A percentile compares a stretch with the other conserved stretches of the same genome.
These are phyloP conservation scores for Lachnellula subtilissima DNA, from an alignment of 2,329 filamentous ascomycete species.

Conservation along the genomic window DNA sequence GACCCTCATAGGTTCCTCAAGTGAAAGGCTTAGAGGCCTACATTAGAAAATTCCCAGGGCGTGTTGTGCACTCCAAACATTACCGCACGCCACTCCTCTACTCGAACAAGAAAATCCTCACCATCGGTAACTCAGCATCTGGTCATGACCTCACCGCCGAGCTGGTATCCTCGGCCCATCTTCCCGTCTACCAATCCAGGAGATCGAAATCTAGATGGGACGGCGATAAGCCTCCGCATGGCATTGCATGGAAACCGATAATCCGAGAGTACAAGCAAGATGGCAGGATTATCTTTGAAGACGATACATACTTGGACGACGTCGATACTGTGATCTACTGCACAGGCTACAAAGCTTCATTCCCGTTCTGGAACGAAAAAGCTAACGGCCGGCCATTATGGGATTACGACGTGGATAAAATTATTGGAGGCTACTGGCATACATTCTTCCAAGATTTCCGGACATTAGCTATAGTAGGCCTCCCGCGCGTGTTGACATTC, in stretches of 20 bases:
- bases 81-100: slow-evolving; percentile 65
- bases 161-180: slow-evolving; percentile 33
- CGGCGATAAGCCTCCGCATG: slow-evolving; percentile 40
- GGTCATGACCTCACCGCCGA: slow-evolving; percentile 77
- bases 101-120: slow-evolving; percentile 63
- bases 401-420: slow-evolving; percentile 43
- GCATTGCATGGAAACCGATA: slow-evolving; percentile 50
- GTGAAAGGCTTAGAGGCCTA: slow-evolving; percentile 56
- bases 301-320: slow-evolving; percentile 56
- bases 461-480: slow-evolving; percentile 46
- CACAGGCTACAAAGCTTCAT: slow-evolving; percentile 81
- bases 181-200: slow-evolving; percentile 48
- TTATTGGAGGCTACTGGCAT: slow-evolving; percentile 46
- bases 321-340: slow-evolving; percentile 78
- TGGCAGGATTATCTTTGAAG: slow-evolving; percentile 51
- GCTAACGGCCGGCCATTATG: slow-evolving; percentile 44
- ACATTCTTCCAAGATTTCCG: slow-evolving; percentile 46
- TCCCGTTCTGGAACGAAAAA: slow-evolving; percentile 59
- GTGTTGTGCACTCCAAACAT: slow-evolving; percentile 69
- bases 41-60: slow-evolving; percentile 50
- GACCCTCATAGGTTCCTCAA: slow-evolving; percentile 44
- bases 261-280: slow-evolving; percentile 41
- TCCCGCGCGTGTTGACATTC: slow-evolving; percentile 48
- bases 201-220: slow-evolving; percentile 48
- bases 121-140: slow-evolving; percentile 81